These are phyloP conservation scores for Chrysoporthe puriensis DNA, from an alignment of 2,329 filamentous ascomycete genomes.

Conservation along the genomic window DNA sequence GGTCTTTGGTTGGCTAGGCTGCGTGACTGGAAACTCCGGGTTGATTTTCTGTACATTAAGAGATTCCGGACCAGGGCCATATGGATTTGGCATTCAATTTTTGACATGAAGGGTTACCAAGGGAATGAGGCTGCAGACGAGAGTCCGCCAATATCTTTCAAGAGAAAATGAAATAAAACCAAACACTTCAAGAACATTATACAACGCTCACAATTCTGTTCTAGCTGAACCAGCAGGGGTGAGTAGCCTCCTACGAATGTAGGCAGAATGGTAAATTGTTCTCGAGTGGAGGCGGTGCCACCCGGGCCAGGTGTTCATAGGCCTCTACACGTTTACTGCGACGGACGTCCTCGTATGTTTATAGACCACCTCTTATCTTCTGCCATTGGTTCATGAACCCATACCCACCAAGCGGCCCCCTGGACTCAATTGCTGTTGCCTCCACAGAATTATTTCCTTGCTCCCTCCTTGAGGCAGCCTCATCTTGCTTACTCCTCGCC, in stretches of 20 bases:
- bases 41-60: slow-evolving; percentile 16
- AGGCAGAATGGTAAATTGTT: not conserved
- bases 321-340: not conserved
- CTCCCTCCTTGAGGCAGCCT: slow-evolving; percentile 39
- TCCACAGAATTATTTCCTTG: slow-evolving; percentile 35
- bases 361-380: slow-evolving; percentile 60
- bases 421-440: slow-evolving; percentile 42
- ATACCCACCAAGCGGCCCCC: slow-evolving; percentile 54
- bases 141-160: slow-evolving; percentile 15
- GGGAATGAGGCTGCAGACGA: slow-evolving; percentile 17
- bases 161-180: slow-evolving; percentile 15
- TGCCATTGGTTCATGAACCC: slow-evolving; percentile 66
- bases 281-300: not conserved
- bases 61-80: slow-evolving; percentile 1
- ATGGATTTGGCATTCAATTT: slow-evolving; percentile 12
- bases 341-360: slow-evolving; percentile 24
- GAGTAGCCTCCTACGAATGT: not conserved
- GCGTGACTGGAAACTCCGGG: slow-evolving; percentile 11
- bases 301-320: not conserved
- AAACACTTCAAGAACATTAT: not conserved
- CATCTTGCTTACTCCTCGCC: slow-evolving; percentile 37
- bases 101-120: not conserved
- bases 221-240: not conserved
- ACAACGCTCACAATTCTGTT: no score
- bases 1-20: slow-evolving; percentile 13